Percentiles rank a stretch among this genome's conserved stretches.
These are phyloP conservation scores for Pythium plurisporium DNA, from an alignment of 352 stramenopile species.

Conservation along the genomic window DNA sequence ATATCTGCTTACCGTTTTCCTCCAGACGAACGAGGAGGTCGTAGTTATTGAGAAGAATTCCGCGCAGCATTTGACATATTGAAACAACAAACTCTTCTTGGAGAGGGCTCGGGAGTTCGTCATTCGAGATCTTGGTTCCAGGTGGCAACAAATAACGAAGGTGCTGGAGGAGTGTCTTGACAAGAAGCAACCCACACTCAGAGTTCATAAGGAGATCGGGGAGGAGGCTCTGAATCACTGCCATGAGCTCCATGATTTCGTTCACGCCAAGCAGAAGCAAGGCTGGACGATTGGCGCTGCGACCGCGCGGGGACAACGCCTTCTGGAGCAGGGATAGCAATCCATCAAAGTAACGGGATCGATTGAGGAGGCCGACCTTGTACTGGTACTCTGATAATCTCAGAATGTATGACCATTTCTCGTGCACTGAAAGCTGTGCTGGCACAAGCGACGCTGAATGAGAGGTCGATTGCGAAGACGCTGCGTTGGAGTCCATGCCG, in stretches of 20 bases:
- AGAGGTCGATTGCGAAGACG: constrained; percentile 1
- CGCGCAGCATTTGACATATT: constrained; percentile 70
- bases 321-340: constrained; percentile 80
- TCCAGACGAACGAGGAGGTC: constrained; percentile 77
- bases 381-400: constrained; percentile 83
- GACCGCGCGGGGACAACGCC: constrained; percentile 44
- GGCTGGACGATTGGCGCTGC: constrained; percentile 34
- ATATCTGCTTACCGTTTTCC: constrained; percentile 56
- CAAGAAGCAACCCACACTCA: constrained; percentile 52
- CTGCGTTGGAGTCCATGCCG: constrained; percentile 3
- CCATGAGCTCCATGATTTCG: constrained; percentile 69
- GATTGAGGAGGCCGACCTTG: constrained; percentile 65
- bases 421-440: constrained; percentile 42
- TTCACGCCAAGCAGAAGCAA: constrained; percentile 64
- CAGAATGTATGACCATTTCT: constrained; percentile 82
- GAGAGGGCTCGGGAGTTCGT: constrained; percentile 33
- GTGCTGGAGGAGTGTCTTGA: constrained; percentile 77
- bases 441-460: not conserved
- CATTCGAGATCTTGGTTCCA: constrained; percentile 30
- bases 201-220: constrained; percentile 60
- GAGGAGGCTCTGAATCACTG: constrained; percentile 64
- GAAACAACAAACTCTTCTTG: constrained; percentile 68
- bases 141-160: constrained; percentile 72
- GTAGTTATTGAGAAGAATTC: constrained; percentile 58
- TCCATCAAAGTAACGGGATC: constrained; percentile 74